phyloP scores from a whole-genome alignment of 495 filamentous ascomycete genomes.

The Haplographium delicatum region DNA sequence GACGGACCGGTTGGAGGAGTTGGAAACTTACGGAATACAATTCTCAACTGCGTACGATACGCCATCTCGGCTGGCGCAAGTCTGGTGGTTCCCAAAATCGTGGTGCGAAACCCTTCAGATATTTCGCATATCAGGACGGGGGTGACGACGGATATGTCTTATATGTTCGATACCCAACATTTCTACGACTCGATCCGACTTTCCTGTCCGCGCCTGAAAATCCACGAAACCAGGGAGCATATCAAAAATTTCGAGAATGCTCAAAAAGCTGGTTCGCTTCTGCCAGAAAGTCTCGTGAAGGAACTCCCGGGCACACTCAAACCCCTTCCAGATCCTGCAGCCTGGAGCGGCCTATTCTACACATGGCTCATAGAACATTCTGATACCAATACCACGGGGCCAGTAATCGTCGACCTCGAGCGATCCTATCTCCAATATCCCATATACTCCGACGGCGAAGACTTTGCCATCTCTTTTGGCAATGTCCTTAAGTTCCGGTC shows the following conservation, averaged over 20 bases:
- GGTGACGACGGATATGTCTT: background rate
- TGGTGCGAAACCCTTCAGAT: background rate
- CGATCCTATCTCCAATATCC: conserved; percentile 13
- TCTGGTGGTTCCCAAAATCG: conserved; percentile 15
- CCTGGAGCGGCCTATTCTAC: conserved; percentile 14
- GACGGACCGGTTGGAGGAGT: conserved; percentile 13
- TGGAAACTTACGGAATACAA: conserved; percentile 17
- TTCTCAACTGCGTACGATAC: conserved; percentile 25
- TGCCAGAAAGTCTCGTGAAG: conserved; percentile 3
- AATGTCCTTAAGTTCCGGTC: conserved; percentile 12
- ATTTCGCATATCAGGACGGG: background rate
- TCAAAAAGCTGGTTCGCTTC: background rate
- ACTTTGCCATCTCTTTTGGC: conserved; percentile 14
- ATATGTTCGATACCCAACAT: conserved; percentile 22
- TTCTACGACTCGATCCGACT: conserved; percentile 7
- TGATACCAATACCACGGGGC: background rate
- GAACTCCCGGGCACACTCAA: background rate
- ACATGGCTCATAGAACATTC: conserved; percentile 10
- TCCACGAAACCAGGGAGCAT: background rate
- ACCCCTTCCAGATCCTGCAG: conserved; percentile 3
- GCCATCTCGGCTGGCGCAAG: conserved; percentile 22
- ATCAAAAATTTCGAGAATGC: background rate
- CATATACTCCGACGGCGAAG: conserved; percentile 6
- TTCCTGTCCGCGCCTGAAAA: conserved; percentile 13
- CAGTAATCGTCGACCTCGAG: conserved; percentile 10